Percentiles rank a stretch among this genome's conserved stretches.
These are phyloP conservation scores for Truncatella angustata DNA, from an alignment of 2,329 filamentous ascomycete species.

Conservation along the genomic window DNA sequence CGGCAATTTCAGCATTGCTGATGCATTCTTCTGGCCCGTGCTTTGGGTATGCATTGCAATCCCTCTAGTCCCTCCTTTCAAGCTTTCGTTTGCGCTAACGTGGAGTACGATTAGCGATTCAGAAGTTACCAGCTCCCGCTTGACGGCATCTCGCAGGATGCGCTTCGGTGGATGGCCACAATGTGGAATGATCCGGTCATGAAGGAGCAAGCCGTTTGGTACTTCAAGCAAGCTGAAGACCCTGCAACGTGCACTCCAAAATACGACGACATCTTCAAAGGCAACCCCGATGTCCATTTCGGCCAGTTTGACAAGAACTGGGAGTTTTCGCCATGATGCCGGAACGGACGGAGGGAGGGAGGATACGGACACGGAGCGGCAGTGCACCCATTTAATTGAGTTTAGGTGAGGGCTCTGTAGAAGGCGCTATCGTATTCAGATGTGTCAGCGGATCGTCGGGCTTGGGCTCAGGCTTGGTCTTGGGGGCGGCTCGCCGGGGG, in stretches of 20 bases:
- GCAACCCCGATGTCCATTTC: constrained; percentile 17
- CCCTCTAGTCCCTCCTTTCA: background rate
- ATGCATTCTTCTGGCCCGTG: constrained; percentile 30
- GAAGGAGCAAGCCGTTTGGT: constrained; percentile 18
- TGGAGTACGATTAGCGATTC: constrained; percentile 18
- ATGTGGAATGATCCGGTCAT: constrained; percentile 28
- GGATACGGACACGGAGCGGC: no score
- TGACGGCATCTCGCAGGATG: constrained; percentile 20
- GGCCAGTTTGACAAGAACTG: constrained; percentile 22
- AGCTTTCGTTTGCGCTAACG: background rate
- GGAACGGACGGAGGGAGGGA: no score
- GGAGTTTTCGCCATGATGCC: constrained; percentile 9
- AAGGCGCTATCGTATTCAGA: no score
- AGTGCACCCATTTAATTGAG: no score
- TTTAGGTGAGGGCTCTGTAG: no score
- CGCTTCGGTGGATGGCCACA: constrained; percentile 24
- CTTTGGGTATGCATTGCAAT: constrained; percentile 22
- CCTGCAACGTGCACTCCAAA: constrained; percentile 18
- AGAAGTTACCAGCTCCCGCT: constrained; percentile 27
- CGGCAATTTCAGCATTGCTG: constrained; percentile 26
- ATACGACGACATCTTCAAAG: constrained; percentile 25
- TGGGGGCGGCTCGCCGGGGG: no score
- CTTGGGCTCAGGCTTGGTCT: no score
- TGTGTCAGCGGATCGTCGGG: background rate
- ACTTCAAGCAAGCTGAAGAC: constrained; percentile 23